Evolutionary conservation across 2,329 filamentous ascomycete species (phyloP).

Genomic region (Fusarium sp.): DNA sequence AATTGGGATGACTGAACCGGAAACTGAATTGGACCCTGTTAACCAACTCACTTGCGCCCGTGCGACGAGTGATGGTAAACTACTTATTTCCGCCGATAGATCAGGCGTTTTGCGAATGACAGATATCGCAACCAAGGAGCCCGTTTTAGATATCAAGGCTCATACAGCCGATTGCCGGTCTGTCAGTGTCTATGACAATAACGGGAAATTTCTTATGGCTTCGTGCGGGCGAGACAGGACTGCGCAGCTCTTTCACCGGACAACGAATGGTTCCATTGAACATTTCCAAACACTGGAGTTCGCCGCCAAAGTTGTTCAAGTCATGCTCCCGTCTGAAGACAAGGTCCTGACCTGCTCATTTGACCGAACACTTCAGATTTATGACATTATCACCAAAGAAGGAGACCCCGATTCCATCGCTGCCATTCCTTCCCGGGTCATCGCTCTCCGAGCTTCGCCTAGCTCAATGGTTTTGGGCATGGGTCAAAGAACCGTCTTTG

Average conservation of each 20-base stretch:
- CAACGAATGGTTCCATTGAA: constrained; percentile 69
- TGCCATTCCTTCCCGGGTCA: constrained; percentile 79
- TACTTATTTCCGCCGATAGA: constrained; percentile 86
- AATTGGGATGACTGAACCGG: constrained; percentile 70
- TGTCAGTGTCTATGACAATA: constrained; percentile 76
- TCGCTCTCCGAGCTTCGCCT: constrained; percentile 87
- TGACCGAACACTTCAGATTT: constrained; percentile 86
- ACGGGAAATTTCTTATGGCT: constrained; percentile 74
- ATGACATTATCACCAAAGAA: constrained; percentile 80
- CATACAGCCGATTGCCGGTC: constrained; percentile 88
- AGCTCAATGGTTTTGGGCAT: constrained; percentile 81
- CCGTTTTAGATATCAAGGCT: constrained; percentile 80
- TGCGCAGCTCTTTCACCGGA: constrained; percentile 85
- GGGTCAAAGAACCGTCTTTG: constrained; percentile 68
- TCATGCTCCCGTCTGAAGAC: constrained; percentile 78
- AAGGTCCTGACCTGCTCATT: constrained; percentile 86
- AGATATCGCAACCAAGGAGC: constrained; percentile 69
- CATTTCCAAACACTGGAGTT: constrained; percentile 95
- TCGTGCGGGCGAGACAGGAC: constrained; percentile 90
- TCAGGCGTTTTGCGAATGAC: constrained; percentile 83
- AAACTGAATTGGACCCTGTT: constrained; percentile 61
- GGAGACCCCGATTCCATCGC: constrained; percentile 73
- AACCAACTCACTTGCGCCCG: constrained; percentile 72
- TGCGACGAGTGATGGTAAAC: constrained; percentile 69
- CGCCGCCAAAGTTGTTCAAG: constrained; percentile 82